phyloP scores from a whole-genome alignment of 2,329 filamentous ascomycete species.

The Fusarium marasasianum region DNA sequence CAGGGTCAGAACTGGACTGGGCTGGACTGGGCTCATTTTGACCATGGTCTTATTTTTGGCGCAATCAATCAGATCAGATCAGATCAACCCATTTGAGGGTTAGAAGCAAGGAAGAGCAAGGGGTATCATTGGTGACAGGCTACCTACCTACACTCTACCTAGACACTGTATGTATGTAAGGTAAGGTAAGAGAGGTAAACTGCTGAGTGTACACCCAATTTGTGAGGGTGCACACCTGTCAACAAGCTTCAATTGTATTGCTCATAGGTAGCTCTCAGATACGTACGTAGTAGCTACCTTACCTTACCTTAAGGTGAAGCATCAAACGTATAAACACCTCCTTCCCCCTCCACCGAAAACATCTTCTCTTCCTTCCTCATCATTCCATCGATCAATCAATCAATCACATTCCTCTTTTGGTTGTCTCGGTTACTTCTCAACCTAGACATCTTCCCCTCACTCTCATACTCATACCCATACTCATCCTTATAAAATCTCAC shows the following conservation, averaged over 20 bases:
- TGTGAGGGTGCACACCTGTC: constrained; percentile 1
- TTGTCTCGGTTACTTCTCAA: constrained; percentile 30
- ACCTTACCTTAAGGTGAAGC: neutral
- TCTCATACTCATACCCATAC: neutral
- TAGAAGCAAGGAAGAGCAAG: constrained; percentile 3
- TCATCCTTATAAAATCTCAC: neutral
- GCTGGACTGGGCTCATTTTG: neutral
- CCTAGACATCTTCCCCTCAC: constrained; percentile 12
- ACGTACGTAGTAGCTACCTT: neutral
- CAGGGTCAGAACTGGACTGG: neutral
- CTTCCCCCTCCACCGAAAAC: constrained; percentile 25
- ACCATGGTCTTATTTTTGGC: constrained; percentile 35
- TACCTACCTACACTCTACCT: neutral
- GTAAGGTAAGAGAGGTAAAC: neutral
- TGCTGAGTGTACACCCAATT: constrained; percentile 14
- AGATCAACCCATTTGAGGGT: constrained; percentile 31
- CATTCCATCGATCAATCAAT: constrained; percentile 32
- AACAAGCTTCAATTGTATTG: constrained; percentile 1
- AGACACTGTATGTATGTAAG: neutral
- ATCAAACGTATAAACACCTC: constrained; percentile 38
- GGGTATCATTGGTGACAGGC: neutral
- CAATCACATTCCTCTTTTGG: constrained; percentile 32
- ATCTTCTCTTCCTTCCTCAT: constrained; percentile 32
- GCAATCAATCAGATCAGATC: constrained; percentile 31
- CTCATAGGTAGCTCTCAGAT: neutral